phyloP scores from a whole-genome alignment of 2,329 filamentous ascomycete genomes.

The Penicillium decumbens region DNA sequence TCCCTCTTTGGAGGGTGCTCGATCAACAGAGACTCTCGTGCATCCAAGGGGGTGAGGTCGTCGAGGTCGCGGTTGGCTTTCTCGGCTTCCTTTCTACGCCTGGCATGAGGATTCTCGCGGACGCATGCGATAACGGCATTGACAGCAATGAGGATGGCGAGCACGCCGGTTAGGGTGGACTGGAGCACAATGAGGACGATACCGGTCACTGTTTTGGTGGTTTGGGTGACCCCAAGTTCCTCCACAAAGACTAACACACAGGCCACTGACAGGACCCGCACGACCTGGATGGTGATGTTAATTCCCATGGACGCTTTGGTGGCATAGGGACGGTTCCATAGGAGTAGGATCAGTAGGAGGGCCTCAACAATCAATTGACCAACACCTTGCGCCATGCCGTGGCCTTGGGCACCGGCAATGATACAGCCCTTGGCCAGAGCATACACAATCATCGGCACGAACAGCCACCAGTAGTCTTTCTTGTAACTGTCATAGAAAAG shows the following conservation, averaged over 20 bases:
- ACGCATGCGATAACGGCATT: conserved; percentile 80
- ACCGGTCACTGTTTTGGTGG: conserved; percentile 88
- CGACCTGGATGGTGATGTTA: conserved; percentile 85
- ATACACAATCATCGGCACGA: conserved; percentile 83
- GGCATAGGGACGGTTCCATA: conserved; percentile 83
- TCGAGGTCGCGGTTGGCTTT: conserved; percentile 73
- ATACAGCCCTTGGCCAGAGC: conserved; percentile 84
- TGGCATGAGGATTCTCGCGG: conserved; percentile 85
- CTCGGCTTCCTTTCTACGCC: conserved; percentile 81
- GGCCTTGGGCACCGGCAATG: conserved; percentile 77
- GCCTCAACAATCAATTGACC: conserved; percentile 77
- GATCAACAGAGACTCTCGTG: conserved; percentile 65
- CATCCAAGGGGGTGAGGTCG: conserved; percentile 78
- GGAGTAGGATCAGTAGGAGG: conserved; percentile 69
- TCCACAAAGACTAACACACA: conserved; percentile 93
- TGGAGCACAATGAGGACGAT: conserved; percentile 93
- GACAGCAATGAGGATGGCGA: conserved; percentile 82
- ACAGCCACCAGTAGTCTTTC: conserved; percentile 94
- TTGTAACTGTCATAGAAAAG: conserved; percentile 96
- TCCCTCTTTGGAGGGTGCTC: conserved; percentile 48
- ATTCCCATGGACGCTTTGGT: conserved; percentile 84
- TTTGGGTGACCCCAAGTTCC: conserved; percentile 81
- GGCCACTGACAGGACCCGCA: conserved; percentile 79
- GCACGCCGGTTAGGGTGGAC: conserved; percentile 70
- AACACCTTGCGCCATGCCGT: conserved; percentile 75